phyloP scores from a whole-genome alignment of 2,329 filamentous ascomycete genomes.

The Tolypocladium ovalisporum region DNA sequence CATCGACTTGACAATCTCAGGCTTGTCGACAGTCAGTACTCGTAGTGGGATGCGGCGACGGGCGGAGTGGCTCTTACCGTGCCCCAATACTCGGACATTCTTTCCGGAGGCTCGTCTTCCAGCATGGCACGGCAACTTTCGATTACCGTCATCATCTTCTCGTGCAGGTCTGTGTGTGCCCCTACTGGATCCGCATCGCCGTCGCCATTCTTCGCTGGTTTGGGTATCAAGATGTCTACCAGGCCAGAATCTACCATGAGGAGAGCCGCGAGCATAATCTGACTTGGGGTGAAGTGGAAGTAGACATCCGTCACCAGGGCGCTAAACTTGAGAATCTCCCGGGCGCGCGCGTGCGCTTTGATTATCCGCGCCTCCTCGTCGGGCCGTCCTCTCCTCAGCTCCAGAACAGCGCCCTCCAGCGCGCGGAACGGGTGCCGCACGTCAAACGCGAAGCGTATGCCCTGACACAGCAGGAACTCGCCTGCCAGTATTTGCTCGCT shows the following conservation, averaged over 20 bases:
- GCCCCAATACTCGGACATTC: constrained; percentile 42
- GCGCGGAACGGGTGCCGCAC: constrained; percentile 84
- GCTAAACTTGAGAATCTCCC: constrained; percentile 65
- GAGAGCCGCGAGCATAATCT: constrained; percentile 82
- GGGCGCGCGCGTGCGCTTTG: constrained; percentile 61
- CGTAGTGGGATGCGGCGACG: neutral
- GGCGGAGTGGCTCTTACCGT: constrained; percentile 25
- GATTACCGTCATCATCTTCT: constrained; percentile 39
- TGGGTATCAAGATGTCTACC: constrained; percentile 34
- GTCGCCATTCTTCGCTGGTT: constrained; percentile 20
- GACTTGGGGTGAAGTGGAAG: constrained; percentile 88
- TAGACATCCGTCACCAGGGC: constrained; percentile 89
- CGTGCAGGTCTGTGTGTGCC: constrained; percentile 18
- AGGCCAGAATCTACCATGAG: constrained; percentile 62
- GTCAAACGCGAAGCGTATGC: constrained; percentile 86
- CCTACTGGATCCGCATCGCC: constrained; percentile 11
- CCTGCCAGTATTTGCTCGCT: constrained; percentile 78
- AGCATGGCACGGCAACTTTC: constrained; percentile 42
- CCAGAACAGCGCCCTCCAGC: constrained; percentile 77
- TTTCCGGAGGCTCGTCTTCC: constrained; percentile 44
- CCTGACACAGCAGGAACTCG: constrained; percentile 88
- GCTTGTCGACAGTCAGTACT: constrained; percentile 19
- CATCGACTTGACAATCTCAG: constrained; percentile 32
- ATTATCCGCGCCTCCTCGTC: constrained; percentile 43
- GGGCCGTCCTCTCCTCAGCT: constrained; percentile 58